These are phyloP conservation scores for Xylariaceae sp. DNA, from an alignment of 2,329 filamentous ascomycete species.

Conservation along the genomic window DNA sequence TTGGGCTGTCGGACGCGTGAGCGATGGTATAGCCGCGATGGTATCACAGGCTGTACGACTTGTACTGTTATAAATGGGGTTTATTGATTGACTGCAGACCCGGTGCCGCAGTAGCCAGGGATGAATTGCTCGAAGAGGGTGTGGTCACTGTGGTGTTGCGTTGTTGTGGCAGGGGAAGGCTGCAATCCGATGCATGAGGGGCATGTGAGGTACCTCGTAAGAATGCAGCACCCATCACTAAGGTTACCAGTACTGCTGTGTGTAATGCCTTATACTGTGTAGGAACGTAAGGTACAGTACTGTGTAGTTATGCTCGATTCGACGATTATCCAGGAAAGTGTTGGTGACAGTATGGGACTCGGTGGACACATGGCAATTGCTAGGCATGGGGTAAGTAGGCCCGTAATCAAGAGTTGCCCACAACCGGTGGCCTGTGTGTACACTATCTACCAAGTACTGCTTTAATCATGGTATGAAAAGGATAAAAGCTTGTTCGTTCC, in stretches of 20 bases:
- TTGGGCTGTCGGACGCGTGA: conserved; percentile 9
- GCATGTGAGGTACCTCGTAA: not conserved
- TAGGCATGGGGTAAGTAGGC: not conserved
- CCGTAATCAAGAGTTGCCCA: not conserved
- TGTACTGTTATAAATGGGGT: conserved; percentile 11
- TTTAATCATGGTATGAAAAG: too few species aligned
- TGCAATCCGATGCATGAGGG: too few species aligned
- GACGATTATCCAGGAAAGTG: not conserved
- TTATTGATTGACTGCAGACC: conserved; percentile 12
- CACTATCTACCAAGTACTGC: too few species aligned
- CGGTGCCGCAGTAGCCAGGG: too few species aligned
- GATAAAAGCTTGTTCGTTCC: conserved; percentile 18
- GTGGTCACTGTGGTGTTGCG: too few species aligned
- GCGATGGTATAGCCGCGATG: conserved; percentile 15
- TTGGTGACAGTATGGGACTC: not conserved
- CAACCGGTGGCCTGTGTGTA: too few species aligned
- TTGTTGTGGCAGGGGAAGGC: too few species aligned
- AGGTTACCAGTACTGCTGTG: too few species aligned
- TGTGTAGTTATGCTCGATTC: too few species aligned
- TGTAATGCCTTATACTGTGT: too few species aligned
- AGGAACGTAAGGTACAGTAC: too few species aligned
- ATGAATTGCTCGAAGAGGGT: conserved; percentile 6
- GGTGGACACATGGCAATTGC: not conserved
- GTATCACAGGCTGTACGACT: conserved; percentile 16
- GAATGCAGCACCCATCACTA: too few species aligned